Percentiles rank a stretch among this genome's conserved stretches.
phyloP scores from a whole-genome alignment of 345 rosid genomes.

The Murraya koenigii region DNA sequence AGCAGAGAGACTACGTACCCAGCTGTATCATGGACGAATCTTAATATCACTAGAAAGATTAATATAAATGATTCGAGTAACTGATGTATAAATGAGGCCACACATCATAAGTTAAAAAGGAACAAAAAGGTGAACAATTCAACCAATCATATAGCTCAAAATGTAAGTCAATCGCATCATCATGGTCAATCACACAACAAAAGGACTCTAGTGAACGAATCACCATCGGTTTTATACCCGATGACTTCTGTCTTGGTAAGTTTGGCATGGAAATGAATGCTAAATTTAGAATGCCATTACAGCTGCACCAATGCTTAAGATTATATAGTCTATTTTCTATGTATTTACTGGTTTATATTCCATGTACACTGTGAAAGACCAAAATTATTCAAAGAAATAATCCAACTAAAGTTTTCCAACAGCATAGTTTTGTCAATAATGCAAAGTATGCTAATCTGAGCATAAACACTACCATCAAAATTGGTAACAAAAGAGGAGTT shows the following conservation, averaged over 20 bases:
- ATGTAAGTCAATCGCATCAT: neutral
- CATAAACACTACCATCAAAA: neutral
- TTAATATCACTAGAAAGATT: neutral
- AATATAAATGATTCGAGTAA: neutral
- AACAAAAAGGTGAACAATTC: neutral
- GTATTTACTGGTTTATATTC: neutral
- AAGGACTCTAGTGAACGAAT: neutral
- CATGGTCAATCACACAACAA: neutral
- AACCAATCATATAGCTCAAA: neutral
- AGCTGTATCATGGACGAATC: neutral
- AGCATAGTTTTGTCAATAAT: neutral
- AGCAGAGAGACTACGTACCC: neutral
- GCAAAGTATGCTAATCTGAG: neutral
- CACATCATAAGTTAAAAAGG: neutral
- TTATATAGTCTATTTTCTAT: neutral
- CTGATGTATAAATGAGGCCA: neutral
- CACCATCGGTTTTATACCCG: neutral
- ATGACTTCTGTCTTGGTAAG: neutral
- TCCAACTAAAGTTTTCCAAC: neutral
- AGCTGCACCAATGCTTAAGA: neutral
- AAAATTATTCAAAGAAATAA: neutral
- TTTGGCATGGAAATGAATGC: neutral
- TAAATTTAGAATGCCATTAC: neutral
- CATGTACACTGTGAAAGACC: neutral
- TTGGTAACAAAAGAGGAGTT: conserved; percentile 4